Evolutionary conservation across 139 green algal genomes (phyloP).

Genomic region (Chlorella ohadii): DNA sequence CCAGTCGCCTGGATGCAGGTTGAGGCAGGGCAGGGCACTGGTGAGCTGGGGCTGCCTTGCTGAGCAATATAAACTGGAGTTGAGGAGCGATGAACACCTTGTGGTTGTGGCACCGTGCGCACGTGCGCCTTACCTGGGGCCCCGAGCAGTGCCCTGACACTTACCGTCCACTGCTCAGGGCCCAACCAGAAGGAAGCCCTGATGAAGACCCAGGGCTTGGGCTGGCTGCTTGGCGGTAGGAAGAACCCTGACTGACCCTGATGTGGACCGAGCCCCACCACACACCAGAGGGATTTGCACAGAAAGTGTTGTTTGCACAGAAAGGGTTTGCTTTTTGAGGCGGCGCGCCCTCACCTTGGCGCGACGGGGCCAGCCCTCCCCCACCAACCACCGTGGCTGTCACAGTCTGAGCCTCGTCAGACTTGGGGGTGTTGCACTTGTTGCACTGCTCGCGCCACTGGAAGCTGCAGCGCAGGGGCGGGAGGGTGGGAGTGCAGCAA

Average conservation of each 20-base stretch:
- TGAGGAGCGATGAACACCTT: too few species aligned
- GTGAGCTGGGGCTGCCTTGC: background rate
- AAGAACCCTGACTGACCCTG: background rate
- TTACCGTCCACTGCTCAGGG: too few species aligned
- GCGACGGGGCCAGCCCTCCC: background rate
- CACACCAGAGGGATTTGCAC: background rate
- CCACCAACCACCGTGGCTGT: constrained; percentile 30
- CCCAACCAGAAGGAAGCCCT: too few species aligned
- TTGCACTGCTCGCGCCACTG: constrained; percentile 63
- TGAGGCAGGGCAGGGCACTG: constrained; percentile 24
- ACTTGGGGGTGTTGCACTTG: constrained; percentile 43
- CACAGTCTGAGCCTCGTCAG: background rate
- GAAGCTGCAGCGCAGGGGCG: constrained; percentile 45
- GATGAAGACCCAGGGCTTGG: too few species aligned
- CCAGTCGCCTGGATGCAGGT: constrained; percentile 71
- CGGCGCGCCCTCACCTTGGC: constrained; percentile 11
- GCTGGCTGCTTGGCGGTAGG: background rate
- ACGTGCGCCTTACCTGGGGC: too few species aligned
- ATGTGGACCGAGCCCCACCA: background rate
- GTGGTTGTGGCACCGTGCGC: too few species aligned
- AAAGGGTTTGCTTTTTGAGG: too few species aligned
- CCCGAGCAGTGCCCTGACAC: too few species aligned
- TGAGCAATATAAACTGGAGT: background rate
- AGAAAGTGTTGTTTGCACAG: too few species aligned
- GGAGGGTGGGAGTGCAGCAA: background rate